These are phyloP conservation scores for Solanum pimpinellifolium DNA, from an alignment of 257 asterid species.

Conservation along the genomic window DNA sequence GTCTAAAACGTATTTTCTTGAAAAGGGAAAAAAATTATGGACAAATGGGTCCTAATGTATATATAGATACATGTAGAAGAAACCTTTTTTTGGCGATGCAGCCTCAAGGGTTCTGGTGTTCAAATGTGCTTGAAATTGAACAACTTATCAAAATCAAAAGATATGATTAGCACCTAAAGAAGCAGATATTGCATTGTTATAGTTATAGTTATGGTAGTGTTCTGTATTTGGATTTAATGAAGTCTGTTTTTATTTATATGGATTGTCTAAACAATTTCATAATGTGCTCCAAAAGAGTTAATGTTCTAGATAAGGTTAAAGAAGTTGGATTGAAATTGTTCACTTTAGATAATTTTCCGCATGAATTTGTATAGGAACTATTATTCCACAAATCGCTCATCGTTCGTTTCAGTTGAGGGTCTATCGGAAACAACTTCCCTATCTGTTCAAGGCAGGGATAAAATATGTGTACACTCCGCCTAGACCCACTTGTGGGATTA, in stretches of 20 bases:
- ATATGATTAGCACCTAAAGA: neutral
- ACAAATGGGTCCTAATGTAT: neutral
- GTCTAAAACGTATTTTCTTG: neutral
- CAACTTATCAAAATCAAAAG: neutral
- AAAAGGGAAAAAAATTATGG: neutral
- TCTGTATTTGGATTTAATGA: neutral
- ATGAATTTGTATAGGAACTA: neutral
- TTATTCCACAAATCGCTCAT: neutral
- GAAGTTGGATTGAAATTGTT: neutral
- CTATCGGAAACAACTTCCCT: neutral
- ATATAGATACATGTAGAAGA: neutral
- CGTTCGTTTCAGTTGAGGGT: neutral
- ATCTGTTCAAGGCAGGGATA: neutral
- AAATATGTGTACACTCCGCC: neutral
- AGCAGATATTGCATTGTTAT: neutral
- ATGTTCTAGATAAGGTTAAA: neutral
- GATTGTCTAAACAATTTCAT: neutral
- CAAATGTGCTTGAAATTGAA: neutral
- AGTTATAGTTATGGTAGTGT: neutral
- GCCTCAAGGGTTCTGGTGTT: neutral
- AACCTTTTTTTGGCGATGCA: neutral
- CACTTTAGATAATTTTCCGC: neutral
- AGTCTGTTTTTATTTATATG: neutral
- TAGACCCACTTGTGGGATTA: neutral
- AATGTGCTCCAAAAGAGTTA: neutral